Evolutionary conservation across 2,329 filamentous ascomycete genomes (phyloP), one percentile per base, ranked within the genome.

Genomic region (Torrubiella hemipterigena): DNA sequence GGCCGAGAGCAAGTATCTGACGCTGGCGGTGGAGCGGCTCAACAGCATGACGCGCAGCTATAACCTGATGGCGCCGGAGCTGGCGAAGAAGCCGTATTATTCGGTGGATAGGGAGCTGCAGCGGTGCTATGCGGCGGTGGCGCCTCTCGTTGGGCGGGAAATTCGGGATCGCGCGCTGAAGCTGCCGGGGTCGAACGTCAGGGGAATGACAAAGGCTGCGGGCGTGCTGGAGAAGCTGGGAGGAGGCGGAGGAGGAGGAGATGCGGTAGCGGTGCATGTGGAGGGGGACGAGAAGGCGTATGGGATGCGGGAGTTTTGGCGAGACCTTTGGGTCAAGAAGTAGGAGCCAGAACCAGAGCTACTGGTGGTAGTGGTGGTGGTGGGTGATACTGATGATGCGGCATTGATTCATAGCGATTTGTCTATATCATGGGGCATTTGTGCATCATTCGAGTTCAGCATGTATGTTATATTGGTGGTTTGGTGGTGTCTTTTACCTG

Each of bases 1-100:
- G 14, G 68, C 72, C 6, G 85, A 96, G 53, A 58, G 61, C 4
- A 65, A 77, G 6, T 96, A 93, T 56, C 75, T 87, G 50, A 72
- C 69, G 23, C 67, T 91, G 5, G 73, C 83, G 5, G 70, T 98
- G 41, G 68, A 71, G 28, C 75, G 83, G 34, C 72, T 96, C 34
- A 96, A 96, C 55, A 55, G 59, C 18, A 65, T 93, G 29, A 80
- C 85, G 7, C 73, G 91, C 17, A 82, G 82, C 11, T 98, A 98
- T 62, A 96, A 96, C 46, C 71, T 96, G 4, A 89, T 93, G 76
- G 89, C 91, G 0, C 91, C 91, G 0, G 79, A 85, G 33, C 67
- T 94, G 2, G 87, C 89, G 3, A 93, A 91, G 57, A 94, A 94
- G 54, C 84, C 89, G 0, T 96, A 96, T 54, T 86, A 85, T 48